Evolutionary conservation across 441 rosid genomes (phyloP), one percentile per base, ranked within the genome.

Genomic region (Brassica hybrid): DNA sequence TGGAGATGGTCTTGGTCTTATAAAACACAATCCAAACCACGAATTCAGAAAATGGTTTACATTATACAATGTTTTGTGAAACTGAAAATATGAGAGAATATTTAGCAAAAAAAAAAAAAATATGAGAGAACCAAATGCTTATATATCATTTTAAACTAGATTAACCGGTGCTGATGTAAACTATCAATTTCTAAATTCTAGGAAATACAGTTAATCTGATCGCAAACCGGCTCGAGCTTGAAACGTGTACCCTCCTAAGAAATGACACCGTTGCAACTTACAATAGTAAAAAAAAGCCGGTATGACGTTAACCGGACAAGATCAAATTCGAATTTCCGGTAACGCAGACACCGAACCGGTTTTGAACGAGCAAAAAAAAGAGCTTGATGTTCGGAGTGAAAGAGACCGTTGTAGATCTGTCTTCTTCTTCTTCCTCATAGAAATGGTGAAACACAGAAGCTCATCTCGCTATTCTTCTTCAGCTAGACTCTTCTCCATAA

Each of bases 381-480:
- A 8, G 21, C 78, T 1, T 38, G 1, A 38, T 60, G 65, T 69
- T 62, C 66, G 73, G 69, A 70, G 27, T 58, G 54, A 59, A 73
- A 73, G 36, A 58, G 79, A 79, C 82, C 82, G 82, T 75, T 79
- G 82, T 75, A 76, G 78, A 76, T 80, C 83, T 80, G 67, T 72
- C 12, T 41, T 19, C 73, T 63, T 27, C 76, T 13, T 54, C 59
- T 62, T 68, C 45, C 17, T 60, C 58, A 17, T 41, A 54, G 78
- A 80, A 74, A 92, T 91, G 98, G 88, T 82, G 74, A 83, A 82
- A 78, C 69, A 76, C 69, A 79, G 85, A 75, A 84, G 72, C 32
- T 77, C 81, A 23, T 78, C 82, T 65, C 83, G 75, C 12, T 70
- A 64, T 56, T 71, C 76, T 54, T 79, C 82, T 50, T 69, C 82